Percentiles rank a stretch among this genome's conserved stretches.
phyloP scores from a whole-genome alignment of 257 asterid species.

The Solanum bukasovii region DNA sequence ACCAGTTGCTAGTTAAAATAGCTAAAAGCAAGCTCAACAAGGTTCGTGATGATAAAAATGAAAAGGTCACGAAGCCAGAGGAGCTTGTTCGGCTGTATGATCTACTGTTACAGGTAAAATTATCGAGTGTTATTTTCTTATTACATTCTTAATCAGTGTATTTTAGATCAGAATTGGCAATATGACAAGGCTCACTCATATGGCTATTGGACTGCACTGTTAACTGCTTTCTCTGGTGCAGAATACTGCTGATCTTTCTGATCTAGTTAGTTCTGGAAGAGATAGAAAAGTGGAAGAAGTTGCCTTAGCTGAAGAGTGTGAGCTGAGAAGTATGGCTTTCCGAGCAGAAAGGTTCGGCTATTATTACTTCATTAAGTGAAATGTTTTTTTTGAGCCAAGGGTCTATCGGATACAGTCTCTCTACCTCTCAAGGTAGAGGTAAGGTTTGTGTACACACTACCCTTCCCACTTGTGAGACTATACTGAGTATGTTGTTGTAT shows the following conservation, averaged over 20 bases:
- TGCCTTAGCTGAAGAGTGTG: conserved; percentile 75
- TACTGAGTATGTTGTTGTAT: background rate
- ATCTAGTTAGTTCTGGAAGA: conserved; percentile 92
- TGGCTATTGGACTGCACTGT: conserved; percentile 3
- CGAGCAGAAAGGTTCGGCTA: conserved; percentile 74
- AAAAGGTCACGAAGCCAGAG: conserved; percentile 84
- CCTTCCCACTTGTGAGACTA: background rate
- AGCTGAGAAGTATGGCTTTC: conserved; percentile 54
- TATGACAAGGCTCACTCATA: background rate
- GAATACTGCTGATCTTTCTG: conserved; percentile 84
- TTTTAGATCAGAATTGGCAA: background rate
- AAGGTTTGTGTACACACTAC: background rate
- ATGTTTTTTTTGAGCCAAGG: background rate
- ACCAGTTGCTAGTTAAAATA: conserved; percentile 70
- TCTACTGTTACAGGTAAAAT: conserved; percentile 67
- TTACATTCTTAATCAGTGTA: background rate
- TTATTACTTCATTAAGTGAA: background rate
- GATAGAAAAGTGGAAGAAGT: conserved; percentile 77
- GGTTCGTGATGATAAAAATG: conserved; percentile 74
- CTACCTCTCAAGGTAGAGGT: background rate
- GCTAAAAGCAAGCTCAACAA: conserved; percentile 77
- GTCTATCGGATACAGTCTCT: background rate
- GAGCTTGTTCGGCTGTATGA: conserved; percentile 90
- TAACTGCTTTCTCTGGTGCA: conserved; percentile 22
- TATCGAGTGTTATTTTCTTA: background rate